A percentile compares a stretch with the other conserved stretches of the same genome.
Evolutionary conservation across 768 basidiomycete species (phyloP).

Genomic region (Kwoniella mangroviensis): DNA sequence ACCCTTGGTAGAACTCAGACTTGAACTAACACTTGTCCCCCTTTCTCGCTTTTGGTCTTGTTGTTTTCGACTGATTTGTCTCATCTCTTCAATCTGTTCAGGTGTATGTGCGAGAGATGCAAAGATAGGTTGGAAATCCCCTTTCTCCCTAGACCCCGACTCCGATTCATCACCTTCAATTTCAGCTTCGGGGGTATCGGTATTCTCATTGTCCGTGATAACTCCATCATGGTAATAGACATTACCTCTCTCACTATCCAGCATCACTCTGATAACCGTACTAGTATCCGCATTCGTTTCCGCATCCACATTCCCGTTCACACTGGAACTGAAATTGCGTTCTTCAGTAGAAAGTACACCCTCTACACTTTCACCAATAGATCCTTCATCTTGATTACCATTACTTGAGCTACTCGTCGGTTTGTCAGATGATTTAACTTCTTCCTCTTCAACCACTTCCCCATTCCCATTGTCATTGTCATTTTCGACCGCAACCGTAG

Average conservation of each 20-base stretch:
- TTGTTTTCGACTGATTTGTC: constrained; percentile 19
- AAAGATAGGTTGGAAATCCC: constrained; percentile 35
- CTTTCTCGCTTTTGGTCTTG: constrained; percentile 7
- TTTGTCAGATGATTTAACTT: background rate
- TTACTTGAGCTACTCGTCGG: background rate
- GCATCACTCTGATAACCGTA: constrained; percentile 8
- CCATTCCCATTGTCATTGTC: background rate
- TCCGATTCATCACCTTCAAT: background rate
- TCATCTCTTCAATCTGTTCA: constrained; percentile 45
- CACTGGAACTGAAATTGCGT: background rate
- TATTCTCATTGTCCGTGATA: background rate
- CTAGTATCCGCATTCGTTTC: background rate
- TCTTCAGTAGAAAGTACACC: background rate
- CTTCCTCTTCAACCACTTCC: constrained; percentile 2
- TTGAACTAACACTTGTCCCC: constrained; percentile 17
- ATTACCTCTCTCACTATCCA: constrained; percentile 20
- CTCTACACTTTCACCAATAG: background rate
- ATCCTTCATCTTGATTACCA: background rate
- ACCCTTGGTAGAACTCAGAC: background rate
- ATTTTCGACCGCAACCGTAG: background rate
- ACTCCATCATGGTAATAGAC: constrained; percentile 15
- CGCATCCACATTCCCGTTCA: background rate
- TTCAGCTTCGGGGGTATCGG: background rate
- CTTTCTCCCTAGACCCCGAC: too few relatives aligned
- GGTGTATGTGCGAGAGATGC: constrained; percentile 48